These are phyloP conservation scores for Candida fluviatilis DNA, from an alignment of 805 yeast genomes.

Conservation along the genomic window DNA sequence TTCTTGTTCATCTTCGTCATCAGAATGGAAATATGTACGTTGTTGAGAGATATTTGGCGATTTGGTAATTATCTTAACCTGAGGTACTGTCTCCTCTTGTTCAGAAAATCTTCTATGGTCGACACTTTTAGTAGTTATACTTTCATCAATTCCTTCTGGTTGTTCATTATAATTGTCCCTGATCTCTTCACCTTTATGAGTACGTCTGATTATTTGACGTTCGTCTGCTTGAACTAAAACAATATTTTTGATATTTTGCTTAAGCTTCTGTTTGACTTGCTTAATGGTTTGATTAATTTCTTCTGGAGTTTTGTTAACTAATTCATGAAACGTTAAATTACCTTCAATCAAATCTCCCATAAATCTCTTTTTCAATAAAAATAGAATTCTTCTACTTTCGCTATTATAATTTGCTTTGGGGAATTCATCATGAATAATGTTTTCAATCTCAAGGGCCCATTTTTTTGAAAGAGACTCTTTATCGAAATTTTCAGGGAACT, in stretches of 20 bases:
- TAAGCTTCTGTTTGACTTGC: constrained; percentile 23
- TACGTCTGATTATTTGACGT: constrained; percentile 63
- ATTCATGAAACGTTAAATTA: constrained; percentile 49
- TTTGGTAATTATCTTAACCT: background rate
- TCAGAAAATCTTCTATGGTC: constrained; percentile 34
- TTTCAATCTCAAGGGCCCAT: constrained; percentile 53
- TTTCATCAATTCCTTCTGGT: constrained; percentile 18
- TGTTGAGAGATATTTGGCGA: background rate
- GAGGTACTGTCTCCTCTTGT: constrained; percentile 9
- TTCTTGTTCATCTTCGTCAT: constrained; percentile 22
- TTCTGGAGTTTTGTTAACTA: constrained; percentile 64
- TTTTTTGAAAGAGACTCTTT: constrained; percentile 31
- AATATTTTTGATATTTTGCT: constrained; percentile 11
- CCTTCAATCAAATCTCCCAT: constrained; percentile 55
- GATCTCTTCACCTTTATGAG: constrained; percentile 78
- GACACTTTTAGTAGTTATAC: constrained; percentile 27
- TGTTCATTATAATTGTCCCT: constrained; percentile 21
- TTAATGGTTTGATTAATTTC: constrained; percentile 77
- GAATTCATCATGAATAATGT: constrained; percentile 38
- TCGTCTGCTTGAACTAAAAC: constrained; percentile 53
- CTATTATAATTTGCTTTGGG: constrained; percentile 52
- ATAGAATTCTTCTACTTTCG: constrained; percentile 61
- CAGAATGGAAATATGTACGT: constrained; percentile 10
- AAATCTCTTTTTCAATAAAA: constrained; percentile 40
- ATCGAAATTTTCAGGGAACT: constrained; percentile 15